These are phyloP conservation scores for Candida nonsorbophila DNA, from an alignment of 805 yeast species.

Conservation along the genomic window DNA sequence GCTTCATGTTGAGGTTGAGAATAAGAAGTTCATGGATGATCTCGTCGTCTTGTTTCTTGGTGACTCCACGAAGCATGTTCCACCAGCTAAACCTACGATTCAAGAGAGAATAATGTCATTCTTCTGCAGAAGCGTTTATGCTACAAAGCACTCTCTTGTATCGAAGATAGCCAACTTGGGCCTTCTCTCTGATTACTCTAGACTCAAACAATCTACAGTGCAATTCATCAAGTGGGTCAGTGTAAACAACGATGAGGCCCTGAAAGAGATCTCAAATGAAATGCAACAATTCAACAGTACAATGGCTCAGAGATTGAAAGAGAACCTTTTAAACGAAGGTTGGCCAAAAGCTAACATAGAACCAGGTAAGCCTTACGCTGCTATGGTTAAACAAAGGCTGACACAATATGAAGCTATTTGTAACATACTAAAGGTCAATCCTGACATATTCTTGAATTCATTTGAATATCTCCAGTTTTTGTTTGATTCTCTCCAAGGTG, in stretches of 20 bases:
- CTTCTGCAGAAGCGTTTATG: constrained; percentile 47
- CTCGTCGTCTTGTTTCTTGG: constrained; percentile 52
- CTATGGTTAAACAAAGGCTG: constrained; percentile 43
- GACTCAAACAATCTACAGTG: constrained; percentile 52
- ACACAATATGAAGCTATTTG: constrained; percentile 79
- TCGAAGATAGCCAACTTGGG: constrained; percentile 55
- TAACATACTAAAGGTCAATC: constrained; percentile 47
- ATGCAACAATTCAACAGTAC: constrained; percentile 28
- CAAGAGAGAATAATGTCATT: constrained; percentile 53
- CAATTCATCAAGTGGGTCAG: constrained; percentile 62
- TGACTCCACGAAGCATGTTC: constrained; percentile 25
- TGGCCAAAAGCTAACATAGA: constrained; percentile 47
- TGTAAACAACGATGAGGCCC: constrained; percentile 7
- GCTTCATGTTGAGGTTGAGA: constrained; percentile 48
- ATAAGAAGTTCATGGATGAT: constrained; percentile 33
- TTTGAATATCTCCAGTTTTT: constrained; percentile 57
- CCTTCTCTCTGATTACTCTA: constrained; percentile 47
- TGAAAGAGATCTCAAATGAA: constrained; percentile 7
- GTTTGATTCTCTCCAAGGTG: constrained; percentile 65
- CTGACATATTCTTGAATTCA: constrained; percentile 37
- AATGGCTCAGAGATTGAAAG: constrained; percentile 50
- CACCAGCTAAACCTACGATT: constrained; percentile 49
- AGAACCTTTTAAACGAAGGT: constrained; percentile 50
- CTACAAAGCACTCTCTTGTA: constrained; percentile 38
- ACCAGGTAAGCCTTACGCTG: constrained; percentile 30